These are phyloP conservation scores for Bryoerythrophyllum caledonicum DNA, from an alignment of 225 moss, liverwort and hornwort species.

Conservation along the genomic window DNA sequence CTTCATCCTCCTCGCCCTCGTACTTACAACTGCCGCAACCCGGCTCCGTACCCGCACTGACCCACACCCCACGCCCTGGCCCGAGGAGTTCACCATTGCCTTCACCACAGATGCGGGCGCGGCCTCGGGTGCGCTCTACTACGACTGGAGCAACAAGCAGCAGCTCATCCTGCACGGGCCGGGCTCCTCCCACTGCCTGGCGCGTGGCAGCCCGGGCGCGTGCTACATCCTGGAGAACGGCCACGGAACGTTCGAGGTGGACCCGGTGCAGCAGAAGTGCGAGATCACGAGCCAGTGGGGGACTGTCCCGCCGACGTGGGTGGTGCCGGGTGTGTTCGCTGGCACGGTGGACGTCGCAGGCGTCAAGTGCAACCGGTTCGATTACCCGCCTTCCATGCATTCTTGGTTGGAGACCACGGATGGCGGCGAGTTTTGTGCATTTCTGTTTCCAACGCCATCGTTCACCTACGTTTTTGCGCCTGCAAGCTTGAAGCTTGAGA, in stretches of 20 bases:
- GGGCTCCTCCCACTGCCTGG: constrained; percentile 19
- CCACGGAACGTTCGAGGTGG: constrained; percentile 21
- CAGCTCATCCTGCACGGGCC: constrained; percentile 30
- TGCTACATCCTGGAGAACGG: constrained; percentile 35
- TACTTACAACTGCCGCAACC: neutral
- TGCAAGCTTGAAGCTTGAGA: constrained; percentile 27
- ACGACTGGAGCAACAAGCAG: constrained; percentile 40
- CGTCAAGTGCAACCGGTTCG: constrained; percentile 38
- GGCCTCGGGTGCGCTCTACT: constrained; percentile 27
- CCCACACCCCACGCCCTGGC: constrained; percentile 28
- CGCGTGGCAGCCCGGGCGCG: neutral
- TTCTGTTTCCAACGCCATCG: constrained; percentile 35
- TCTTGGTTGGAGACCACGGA: constrained; percentile 50
- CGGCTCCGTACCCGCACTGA: neutral
- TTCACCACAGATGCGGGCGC: constrained; percentile 31
- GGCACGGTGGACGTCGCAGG: constrained; percentile 19
- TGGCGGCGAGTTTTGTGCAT: constrained; percentile 44
- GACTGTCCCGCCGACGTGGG: constrained; percentile 28
- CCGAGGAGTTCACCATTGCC: constrained; percentile 33
- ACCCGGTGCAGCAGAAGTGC: constrained; percentile 2
- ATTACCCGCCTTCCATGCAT: constrained; percentile 47
- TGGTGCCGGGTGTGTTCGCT: constrained; percentile 21
- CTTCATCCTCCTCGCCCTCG: neutral
- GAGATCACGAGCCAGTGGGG: constrained; percentile 31
- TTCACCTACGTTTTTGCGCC: constrained; percentile 44